Conservation (phyloP, 805 yeast species). For the Komagataella pastoris region DNA sequence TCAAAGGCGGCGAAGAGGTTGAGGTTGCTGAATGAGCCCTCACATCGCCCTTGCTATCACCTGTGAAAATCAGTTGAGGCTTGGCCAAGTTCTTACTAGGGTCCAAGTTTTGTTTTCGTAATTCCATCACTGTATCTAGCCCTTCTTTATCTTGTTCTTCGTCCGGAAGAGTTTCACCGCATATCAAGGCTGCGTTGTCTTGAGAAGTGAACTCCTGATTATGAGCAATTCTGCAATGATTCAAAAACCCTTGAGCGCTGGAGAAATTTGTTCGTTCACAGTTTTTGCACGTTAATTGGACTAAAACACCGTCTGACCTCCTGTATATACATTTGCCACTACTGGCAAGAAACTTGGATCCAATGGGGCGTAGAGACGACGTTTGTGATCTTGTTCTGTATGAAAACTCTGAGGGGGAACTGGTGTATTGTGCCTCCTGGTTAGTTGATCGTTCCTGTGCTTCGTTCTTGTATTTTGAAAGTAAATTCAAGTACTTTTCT, state of each 20-base stretch:
- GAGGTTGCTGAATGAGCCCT: constrained; percentile 1
- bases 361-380: constrained; percentile 35
- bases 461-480: constrained; percentile 5
- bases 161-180: constrained; percentile 43
- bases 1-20: background rate
- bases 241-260: constrained; percentile 69
- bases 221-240: constrained; percentile 67
- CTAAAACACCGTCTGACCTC: constrained; percentile 59
- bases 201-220: constrained; percentile 57
- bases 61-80: constrained; percentile 19
- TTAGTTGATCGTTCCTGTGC: constrained; percentile 10
- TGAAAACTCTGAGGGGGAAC: constrained; percentile 8
- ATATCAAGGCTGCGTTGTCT: constrained; percentile 58
- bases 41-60: constrained; percentile 1
- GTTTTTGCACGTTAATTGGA: constrained; percentile 51
- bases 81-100: constrained; percentile 26
- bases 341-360: constrained; percentile 11
- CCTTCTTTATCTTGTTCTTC: constrained; percentile 48
- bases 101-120: constrained; percentile 23
- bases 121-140: constrained; percentile 18
- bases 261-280: constrained; percentile 62
- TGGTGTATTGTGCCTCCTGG: background rate
- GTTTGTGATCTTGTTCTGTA: constrained; percentile 39
- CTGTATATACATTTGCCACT: constrained; percentile 39
- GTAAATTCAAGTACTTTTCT: constrained; percentile 21